Base-by-base conservation (phyloP, 2,329 filamentous ascomycete genomes). In the Laburnicola sp. region DNA sequence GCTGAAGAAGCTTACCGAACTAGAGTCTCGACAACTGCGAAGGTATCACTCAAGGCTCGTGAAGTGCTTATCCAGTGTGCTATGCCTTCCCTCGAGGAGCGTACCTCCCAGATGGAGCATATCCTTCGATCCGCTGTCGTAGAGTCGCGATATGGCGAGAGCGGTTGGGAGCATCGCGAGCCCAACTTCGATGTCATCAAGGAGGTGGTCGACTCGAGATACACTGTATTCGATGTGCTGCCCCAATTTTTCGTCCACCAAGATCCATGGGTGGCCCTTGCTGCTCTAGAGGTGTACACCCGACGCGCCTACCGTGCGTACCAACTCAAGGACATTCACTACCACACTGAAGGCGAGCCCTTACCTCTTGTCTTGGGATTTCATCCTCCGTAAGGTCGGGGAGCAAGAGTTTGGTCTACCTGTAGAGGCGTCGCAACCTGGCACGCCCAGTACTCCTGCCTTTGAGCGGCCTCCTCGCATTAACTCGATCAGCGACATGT, bases 51-150 rank as follows among this genome's bases (percentile, higher is more conserved):
- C 61, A 99, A 99, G 82, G 93, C 94, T 39, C 89, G 94, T 70
- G 94, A 99, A 78, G 87, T 97, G 45, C 86, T 99, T 66, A 99
- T 99, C 58, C 94, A 97, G 76, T 97, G 91, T 71, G 92, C 94
- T 47, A 83, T 99, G 72, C 94, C 94, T 16, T 99, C 94, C 2
- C 81, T 99, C 21, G 94, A 97, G 75, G 94, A 99, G 81, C 87
- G 94, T 63, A 89, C 89, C 25, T 84, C 88, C 5, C 94, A 99
- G 78, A 97, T 99, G 93, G 94, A 97, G 80, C 93, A 97, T 75
- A 99, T 99, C 59, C 82, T 99, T 48, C 89, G 92, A 53, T 96
- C 93, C 25, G 93, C 94, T 0, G 94, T 99, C 22, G 85, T 97
- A 6, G 91, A 99, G 74, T 96, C 92, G n/a, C 87, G 89, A 62